Evolutionary conservation across 345 rosid genomes (phyloP).

Genomic region (Gossypium ekmanianum): DNA sequence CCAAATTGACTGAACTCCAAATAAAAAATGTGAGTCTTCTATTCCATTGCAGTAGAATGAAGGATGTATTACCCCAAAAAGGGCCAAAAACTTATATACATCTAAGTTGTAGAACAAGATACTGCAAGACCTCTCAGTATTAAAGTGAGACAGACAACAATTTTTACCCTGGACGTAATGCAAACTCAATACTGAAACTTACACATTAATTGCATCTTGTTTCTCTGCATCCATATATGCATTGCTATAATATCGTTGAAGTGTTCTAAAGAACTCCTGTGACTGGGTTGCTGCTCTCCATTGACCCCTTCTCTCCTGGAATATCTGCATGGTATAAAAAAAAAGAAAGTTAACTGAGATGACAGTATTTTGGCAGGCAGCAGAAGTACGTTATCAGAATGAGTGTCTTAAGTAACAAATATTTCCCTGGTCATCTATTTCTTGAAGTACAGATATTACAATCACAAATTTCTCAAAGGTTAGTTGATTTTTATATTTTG

Average conservation of each 20-base stretch:
- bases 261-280: conserved; percentile 94
- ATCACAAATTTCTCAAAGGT: neutral
- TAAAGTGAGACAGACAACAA: neutral
- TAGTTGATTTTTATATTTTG: neutral
- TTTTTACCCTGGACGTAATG: conserved; percentile 1
- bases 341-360: conserved; percentile 12
- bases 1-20: neutral
- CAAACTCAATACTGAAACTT: conserved; percentile 28
- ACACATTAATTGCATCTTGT: conserved; percentile 93
- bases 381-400: neutral
- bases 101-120: neutral
- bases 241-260: conserved; percentile 92
- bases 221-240: conserved; percentile 94
- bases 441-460: neutral
- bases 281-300: conserved; percentile 99
- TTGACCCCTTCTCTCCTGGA: conserved; percentile 90
- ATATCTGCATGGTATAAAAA: conserved; percentile 54
- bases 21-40: neutral
- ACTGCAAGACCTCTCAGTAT: neutral
- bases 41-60: neutral
- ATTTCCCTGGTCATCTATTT: neutral
- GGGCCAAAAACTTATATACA: neutral
- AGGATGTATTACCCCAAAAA: neutral
- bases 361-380: neutral
- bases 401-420: conserved; percentile 5